Base-by-base conservation (phyloP, 495 filamentous ascomycete genomes). In the Aspergillus haitiensis region DNA sequence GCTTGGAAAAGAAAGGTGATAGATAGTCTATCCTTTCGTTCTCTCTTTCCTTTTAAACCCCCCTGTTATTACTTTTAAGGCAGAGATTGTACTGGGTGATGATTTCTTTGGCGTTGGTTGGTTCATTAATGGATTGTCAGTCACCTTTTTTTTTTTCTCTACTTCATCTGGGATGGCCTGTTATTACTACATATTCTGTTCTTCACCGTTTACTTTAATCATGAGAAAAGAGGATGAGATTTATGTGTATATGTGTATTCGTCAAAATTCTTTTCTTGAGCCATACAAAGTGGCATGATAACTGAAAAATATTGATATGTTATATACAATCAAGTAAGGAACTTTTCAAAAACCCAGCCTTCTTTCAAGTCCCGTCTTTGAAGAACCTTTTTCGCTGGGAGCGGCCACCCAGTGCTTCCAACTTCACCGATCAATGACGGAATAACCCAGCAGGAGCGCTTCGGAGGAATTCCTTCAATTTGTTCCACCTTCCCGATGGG, bases 391-490 rank as follows among this genome's bases (percentile, higher is more conserved):
- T 83, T 84, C 21, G 89, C 87, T 2, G 88, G 87, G 72, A 98
- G 71, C 21, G 90, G 87, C 94, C 94, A 98, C 1, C 91, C 91
- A 60, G 86, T 76, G 0, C 81, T 82, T 12, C 83, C 84, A 21
- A 86, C 82, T 7, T 88, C 85, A 7, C 91, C 84, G 44, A 90
- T 74, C 63, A 86, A 58, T 9, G 84, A 86, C 37, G 88, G 89
- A 52, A 93, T 82, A 27, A 96, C 90, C 88, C 90, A 96, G 61
- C 87, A 90, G 63, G 90, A 85, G 56, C 93, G 80, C 56, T 79
- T 79, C 66, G 81, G 78, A 21, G 69, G 76, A 15, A 76, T 81
- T 0, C 80, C 80, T 21, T 84, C 84, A 16, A 86, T 65, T 40
- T 75, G 70, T 55, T 86, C 83, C 64, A 89, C 86, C 77, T 93